These are phyloP conservation scores for Euphrasia arctica DNA, from an alignment of 305 asterid genomes.

Conservation along the genomic window DNA sequence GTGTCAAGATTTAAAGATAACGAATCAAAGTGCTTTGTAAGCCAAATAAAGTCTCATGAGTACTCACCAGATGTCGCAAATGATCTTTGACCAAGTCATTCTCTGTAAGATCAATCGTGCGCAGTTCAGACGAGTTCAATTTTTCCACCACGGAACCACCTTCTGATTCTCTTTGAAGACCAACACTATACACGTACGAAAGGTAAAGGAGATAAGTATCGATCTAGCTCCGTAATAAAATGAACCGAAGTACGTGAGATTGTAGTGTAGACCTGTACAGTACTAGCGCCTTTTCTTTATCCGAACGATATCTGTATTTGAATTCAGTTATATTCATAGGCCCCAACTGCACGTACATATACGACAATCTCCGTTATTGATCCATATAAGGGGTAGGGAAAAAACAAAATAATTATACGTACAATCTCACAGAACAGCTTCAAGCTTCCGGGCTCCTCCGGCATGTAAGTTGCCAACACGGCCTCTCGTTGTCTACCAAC, in stretches of 20 bases:
- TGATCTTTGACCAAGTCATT: slow-evolving; percentile 90
- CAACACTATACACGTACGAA: slow-evolving; percentile 35
- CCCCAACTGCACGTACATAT: slow-evolving; percentile 65
- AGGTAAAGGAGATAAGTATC: slow-evolving; percentile 7
- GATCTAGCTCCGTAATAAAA: not conserved
- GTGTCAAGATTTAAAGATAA: no score
- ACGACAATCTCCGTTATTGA: not conserved
- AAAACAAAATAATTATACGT: no score
- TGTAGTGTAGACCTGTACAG: slow-evolving; percentile 64
- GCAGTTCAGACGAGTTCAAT: slow-evolving; percentile 50
- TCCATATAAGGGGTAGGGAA: no score
- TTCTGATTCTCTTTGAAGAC: slow-evolving; percentile 39
- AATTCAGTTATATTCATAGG: slow-evolving; percentile 81
- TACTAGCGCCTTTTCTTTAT: slow-evolving; percentile 56
- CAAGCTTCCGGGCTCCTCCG: no score
- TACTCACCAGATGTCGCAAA: slow-evolving; percentile 74
- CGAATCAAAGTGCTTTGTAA: no score
- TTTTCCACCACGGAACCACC: slow-evolving; percentile 45
- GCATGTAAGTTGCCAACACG: no score
- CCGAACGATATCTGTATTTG: slow-evolving; percentile 63
- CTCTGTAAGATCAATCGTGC: slow-evolving; percentile 65
- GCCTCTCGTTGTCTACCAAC: no score
- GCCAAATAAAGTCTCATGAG: slow-evolving; percentile 8
- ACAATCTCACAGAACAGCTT: no score
- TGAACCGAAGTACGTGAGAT: no score